Evolutionary conservation across 257 asterid species (phyloP), one percentile per base, ranked within the genome.

Genomic region (Scutellaria barbata): DNA sequence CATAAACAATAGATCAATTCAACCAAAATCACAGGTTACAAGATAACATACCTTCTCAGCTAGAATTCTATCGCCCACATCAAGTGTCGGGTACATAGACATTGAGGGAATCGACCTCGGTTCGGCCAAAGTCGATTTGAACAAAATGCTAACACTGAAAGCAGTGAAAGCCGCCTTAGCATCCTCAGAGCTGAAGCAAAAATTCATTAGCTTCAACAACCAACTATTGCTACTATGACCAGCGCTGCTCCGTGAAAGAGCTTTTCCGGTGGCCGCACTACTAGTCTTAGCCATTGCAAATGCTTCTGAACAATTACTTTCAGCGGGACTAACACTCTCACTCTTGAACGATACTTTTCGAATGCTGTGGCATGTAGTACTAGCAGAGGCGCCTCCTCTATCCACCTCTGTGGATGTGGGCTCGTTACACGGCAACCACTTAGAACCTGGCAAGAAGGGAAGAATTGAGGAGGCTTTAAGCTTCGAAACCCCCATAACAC

Each of bases 21-120:
- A 56, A 71, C 42, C 47, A 55, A 70, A 57, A 48, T 17, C 50
- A 8, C 30, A 60, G 50, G 20, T 39, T 18, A 18, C 6, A 42
- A 42, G 39, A 66, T 14, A 52, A 5, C 30, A 58, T 75, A 81
- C 85, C 85, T 94, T 94, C 86, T 94, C 99, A 14, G 99, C 94
- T 57, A 95, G 73, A 75, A 95, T 82, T 63, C 99, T 84, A 40
- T 95, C 99, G 4, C 98, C 99, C 41, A 84, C 95, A 75, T 89
- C 92, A 39, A 95, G 93, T 13, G 99, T 95, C 12, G 99, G 99
- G 78, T 69, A 87, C 99, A 95, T 95, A 45, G 99, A 95, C 71
- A 82, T 74, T 0, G 99, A 95, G 8, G 98, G 98, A 76, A 95
- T 95, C 30, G 96, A 92, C 83, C 96, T 87, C 0, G 98, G 98